These are phyloP conservation scores for Eleusine indica DNA, from an alignment of 176 grass and related monocot species.

Conservation along the genomic window DNA sequence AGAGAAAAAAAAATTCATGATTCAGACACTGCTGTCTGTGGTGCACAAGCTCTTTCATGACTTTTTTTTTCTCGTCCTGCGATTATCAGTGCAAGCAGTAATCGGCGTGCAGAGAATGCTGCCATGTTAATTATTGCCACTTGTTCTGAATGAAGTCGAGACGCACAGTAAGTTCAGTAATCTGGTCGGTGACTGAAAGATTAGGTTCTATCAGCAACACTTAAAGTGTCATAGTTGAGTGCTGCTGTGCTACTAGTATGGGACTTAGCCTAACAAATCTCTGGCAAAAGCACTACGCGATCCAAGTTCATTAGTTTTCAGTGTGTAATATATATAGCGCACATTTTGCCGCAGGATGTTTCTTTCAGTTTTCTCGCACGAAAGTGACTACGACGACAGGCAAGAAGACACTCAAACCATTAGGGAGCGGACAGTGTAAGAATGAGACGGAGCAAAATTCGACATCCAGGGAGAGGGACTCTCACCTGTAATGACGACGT, in stretches of 20 bases:
- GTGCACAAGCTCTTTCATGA: background rate
- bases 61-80: background rate
- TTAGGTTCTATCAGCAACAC: background rate
- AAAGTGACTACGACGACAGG: background rate
- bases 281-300: conserved; percentile 7
- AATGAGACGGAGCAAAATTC: too few species aligned
- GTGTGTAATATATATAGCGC: too few species aligned
- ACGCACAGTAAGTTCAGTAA: background rate
- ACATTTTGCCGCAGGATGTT: too few species aligned
- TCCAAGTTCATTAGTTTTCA: background rate
- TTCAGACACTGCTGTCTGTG: background rate
- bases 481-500: conserved; percentile 85
- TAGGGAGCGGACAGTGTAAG: conserved; percentile 11
- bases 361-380: background rate
- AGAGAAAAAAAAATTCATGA: background rate
- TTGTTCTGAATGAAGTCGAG: background rate
- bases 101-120: background rate
- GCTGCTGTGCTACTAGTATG: background rate
- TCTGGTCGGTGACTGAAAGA: background rate
- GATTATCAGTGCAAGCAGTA: background rate
- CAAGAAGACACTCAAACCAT: background rate
- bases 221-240: too few species aligned
- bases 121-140: background rate
- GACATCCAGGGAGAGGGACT: too few species aligned
- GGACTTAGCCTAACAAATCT: conserved; percentile 9